Evolutionary conservation across 2,329 filamentous ascomycete species (phyloP).

Genomic region (Bisporella sp.): DNA sequence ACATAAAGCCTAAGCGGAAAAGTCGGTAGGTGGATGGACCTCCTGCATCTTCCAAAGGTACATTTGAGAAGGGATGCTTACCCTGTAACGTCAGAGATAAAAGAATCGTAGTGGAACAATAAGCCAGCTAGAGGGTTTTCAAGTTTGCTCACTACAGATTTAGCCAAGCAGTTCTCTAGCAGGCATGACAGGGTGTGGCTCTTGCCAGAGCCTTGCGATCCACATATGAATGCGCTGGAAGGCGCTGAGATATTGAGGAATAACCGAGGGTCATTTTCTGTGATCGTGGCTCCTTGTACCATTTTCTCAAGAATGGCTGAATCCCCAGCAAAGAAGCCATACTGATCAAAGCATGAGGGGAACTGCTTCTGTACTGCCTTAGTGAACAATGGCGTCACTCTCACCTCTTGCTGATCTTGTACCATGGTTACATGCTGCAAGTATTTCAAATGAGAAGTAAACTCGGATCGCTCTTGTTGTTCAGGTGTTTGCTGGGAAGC

Average conservation of each 20-base stretch:
- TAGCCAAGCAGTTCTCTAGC: constrained; percentile 39
- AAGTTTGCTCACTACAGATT: constrained; percentile 33
- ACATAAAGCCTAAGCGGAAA: too few relatives aligned
- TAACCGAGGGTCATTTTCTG: constrained; percentile 24
- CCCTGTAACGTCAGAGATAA: constrained; percentile 29
- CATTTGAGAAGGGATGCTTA: background rate
- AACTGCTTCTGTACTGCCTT: background rate
- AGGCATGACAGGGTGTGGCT: constrained; percentile 53
- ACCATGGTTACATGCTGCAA: background rate
- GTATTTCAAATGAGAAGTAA: background rate
- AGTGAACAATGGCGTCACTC: background rate
- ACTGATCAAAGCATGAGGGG: background rate
- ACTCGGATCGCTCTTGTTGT: too few relatives aligned
- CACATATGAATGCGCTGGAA: constrained; percentile 55
- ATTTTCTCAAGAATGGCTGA: background rate
- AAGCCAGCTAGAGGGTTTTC: constrained; percentile 42
- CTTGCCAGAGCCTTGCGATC: constrained; percentile 56
- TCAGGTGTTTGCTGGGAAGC: too few relatives aligned
- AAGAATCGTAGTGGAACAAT: constrained; percentile 49
- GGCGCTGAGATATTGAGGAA: constrained; percentile 48
- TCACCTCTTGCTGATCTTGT: background rate
- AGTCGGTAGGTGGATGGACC: too few relatives aligned
- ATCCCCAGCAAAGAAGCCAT: background rate
- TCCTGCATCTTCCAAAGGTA: too few relatives aligned
- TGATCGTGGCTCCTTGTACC: background rate